Conservation (phyloP, 305 asterid genomes). For the Fraxinus platypoda region DNA sequence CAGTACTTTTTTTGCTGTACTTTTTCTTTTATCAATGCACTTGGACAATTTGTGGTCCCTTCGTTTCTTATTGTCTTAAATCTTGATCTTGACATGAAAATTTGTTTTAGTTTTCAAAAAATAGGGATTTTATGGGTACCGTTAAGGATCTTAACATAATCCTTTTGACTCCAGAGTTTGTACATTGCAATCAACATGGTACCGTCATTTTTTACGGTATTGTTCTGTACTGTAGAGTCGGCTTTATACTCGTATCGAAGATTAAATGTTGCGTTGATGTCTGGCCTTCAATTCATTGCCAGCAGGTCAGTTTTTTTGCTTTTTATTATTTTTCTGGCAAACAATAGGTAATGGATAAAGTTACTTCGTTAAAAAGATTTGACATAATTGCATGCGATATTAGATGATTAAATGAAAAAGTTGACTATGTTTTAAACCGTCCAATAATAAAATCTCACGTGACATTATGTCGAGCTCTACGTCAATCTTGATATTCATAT, state of each 20-base stretch:
- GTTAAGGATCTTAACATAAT: neutral
- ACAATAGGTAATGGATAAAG: neutral
- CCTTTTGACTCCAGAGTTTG: neutral
- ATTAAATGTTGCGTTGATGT: constrained; percentile 14
- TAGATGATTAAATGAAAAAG: too few species aligned
- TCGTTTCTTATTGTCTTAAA: neutral
- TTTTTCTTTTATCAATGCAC: neutral
- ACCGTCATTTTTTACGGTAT: neutral
- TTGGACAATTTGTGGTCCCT: neutral
- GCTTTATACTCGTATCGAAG: neutral
- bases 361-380: too few species aligned
- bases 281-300: constrained; percentile 15
- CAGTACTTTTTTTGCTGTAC: neutral
- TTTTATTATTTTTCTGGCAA: constrained; percentile 1
- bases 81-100: neutral
- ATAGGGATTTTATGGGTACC: neutral
- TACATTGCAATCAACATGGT: neutral
- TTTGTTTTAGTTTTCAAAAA: neutral
- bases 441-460: too few species aligned
- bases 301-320: neutral
- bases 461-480: too few species aligned
- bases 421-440: too few species aligned
- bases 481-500: too few species aligned
- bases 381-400: too few species aligned
- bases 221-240: neutral